Evolutionary conservation across 768 basidiomycete species (phyloP).

Genomic region (Xerocomus potaroensis): DNA sequence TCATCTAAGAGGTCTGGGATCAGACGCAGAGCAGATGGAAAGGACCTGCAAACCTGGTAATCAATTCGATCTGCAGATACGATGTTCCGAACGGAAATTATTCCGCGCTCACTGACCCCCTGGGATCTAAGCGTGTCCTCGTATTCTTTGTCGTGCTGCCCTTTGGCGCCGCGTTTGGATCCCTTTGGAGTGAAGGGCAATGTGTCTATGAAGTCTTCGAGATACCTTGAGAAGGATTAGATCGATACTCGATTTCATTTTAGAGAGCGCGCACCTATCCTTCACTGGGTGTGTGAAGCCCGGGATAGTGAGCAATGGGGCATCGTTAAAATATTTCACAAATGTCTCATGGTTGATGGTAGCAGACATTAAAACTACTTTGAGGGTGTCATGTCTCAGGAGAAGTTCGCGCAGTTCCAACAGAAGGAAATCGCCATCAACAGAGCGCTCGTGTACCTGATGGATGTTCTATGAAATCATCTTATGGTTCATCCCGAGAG

Average conservation of each 20-base stretch:
- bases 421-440: slow-evolving; percentile 87
- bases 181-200: slow-evolving; percentile 52
- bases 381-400: slow-evolving; percentile 57
- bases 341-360: slow-evolving; percentile 92
- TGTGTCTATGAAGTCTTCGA: slow-evolving; percentile 70
- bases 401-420: slow-evolving; percentile 79
- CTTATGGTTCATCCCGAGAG: background rate
- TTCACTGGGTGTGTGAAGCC: slow-evolving; percentile 76
- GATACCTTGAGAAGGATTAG: slow-evolving; percentile 49
- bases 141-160: slow-evolving; percentile 37
- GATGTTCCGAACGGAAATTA: slow-evolving; percentile 57
- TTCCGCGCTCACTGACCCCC: slow-evolving; percentile 49
- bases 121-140: slow-evolving; percentile 45
- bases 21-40: background rate
- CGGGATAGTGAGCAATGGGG: slow-evolving; percentile 80
- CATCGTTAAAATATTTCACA: slow-evolving; percentile 73
- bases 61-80: slow-evolving; percentile 64
- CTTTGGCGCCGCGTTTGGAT: slow-evolving; percentile 29
- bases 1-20: slow-evolving; percentile 41
- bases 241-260: background rate
- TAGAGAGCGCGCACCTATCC: slow-evolving; percentile 50
- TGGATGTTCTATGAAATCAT: background rate
- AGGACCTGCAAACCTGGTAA: slow-evolving; percentile 47
- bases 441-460: slow-evolving; percentile 87
- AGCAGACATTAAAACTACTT: slow-evolving; percentile 88